A percentile compares a stretch with the other conserved stretches of the same genome.
Conservation (phyloP, 306 rosid genomes). For the Inga laurina region DNA sequence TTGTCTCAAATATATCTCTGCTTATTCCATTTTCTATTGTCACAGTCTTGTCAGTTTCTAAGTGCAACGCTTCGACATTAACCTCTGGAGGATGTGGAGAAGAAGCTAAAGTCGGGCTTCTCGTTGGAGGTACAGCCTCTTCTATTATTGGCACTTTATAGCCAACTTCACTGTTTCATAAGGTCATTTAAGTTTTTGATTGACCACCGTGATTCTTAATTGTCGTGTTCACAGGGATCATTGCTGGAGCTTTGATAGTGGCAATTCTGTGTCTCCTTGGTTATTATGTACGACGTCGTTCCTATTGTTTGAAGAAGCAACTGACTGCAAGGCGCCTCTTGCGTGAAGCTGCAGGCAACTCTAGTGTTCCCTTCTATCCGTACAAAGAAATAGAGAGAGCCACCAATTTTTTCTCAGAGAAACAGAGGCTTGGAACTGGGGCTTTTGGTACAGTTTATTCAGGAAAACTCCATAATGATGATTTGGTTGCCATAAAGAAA, state of each 20-base stretch:
- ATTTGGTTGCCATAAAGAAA: slow-evolving; percentile 85
- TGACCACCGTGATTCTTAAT: slow-evolving; percentile 15
- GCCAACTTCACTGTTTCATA: neutral
- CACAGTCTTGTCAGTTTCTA: slow-evolving; percentile 42
- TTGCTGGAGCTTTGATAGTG: slow-evolving; percentile 59
- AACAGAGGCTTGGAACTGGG: slow-evolving; percentile 85
- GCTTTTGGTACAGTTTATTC: slow-evolving; percentile 94
- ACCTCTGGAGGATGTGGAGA: slow-evolving; percentile 58
- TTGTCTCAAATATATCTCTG: neutral
- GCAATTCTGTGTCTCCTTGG: slow-evolving; percentile 51
- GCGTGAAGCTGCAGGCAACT: slow-evolving; percentile 80
- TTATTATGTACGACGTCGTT: slow-evolving; percentile 64
- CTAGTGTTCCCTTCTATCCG: slow-evolving; percentile 71
- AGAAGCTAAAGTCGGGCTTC: slow-evolving; percentile 44
- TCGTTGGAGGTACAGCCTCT: slow-evolving; percentile 64
- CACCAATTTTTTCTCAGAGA: slow-evolving; percentile 75
- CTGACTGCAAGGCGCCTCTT: slow-evolving; percentile 69
- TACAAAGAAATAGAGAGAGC: slow-evolving; percentile 81
- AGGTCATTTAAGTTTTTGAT: neutral
- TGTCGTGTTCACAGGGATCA: slow-evolving; percentile 46
- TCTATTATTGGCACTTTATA: neutral
- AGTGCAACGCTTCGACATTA: slow-evolving; percentile 50
- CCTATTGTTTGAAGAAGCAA: slow-evolving; percentile 61
- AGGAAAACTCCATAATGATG: slow-evolving; percentile 76
- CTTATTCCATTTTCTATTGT: neutral